Percentiles rank a stretch among this genome's conserved stretches.
phyloP scores from a whole-genome alignment of 345 rosid species.

The Mallotus nudiflorus region DNA sequence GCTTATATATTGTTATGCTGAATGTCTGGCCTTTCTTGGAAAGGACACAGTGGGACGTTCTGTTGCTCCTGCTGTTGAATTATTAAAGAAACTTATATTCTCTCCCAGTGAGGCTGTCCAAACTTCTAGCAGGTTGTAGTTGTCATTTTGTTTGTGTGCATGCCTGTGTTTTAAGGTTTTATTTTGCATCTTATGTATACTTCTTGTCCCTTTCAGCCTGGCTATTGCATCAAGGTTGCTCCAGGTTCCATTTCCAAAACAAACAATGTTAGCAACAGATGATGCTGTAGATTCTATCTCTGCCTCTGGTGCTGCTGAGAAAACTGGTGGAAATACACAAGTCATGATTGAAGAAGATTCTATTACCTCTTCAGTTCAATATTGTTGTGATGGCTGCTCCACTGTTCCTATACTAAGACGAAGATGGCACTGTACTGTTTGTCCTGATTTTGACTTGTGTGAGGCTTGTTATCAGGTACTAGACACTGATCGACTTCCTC shows the following conservation, averaged over 20 bases:
- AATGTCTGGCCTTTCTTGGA: constrained; percentile 84
- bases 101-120: constrained; percentile 84
- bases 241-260: constrained; percentile 99
- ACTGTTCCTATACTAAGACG: constrained; percentile 92
- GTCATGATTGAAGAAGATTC: constrained; percentile 97
- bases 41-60: constrained; percentile 57
- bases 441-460: constrained; percentile 97
- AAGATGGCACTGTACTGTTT: constrained; percentile 98
- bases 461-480: constrained; percentile 91
- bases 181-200: constrained; percentile 12
- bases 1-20: constrained; percentile 91
- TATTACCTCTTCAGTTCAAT: constrained; percentile 91
- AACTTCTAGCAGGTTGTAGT: constrained; percentile 90
- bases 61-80: constrained; percentile 85
- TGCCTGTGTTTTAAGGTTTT: constrained; percentile 16
- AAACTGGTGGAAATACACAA: constrained; percentile 64
- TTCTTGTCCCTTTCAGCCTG: constrained; percentile 56
- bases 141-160: constrained; percentile 13
- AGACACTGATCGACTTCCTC: constrained; percentile 81
- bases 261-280: constrained; percentile 81
- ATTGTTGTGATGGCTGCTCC: constrained; percentile 98
- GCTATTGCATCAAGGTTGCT: constrained; percentile 97
- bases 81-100: constrained; percentile 80
- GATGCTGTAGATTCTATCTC: constrained; percentile 68
- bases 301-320: constrained; percentile 54